These are phyloP conservation scores for Podila epicladia DNA, from an alignment of 192 early-diverging fungal genomes.

Conservation along the genomic window DNA sequence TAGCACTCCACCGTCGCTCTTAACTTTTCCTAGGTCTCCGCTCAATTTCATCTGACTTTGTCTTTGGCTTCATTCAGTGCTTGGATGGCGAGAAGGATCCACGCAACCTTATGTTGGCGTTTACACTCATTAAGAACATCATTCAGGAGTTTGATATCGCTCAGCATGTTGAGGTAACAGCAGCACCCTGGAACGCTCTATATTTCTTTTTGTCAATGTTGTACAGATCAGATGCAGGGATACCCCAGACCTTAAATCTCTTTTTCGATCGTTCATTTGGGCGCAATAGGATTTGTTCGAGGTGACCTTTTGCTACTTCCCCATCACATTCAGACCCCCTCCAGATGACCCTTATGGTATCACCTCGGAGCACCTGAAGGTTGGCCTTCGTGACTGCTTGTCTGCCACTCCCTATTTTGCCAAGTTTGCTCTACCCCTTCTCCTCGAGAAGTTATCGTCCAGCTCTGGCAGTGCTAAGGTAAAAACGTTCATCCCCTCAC, in stretches of 20 bases:
- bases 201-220: not conserved
- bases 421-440: conserved; percentile 82
- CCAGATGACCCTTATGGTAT: conserved; percentile 96
- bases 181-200: not conserved
- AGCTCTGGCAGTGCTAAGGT: conserved; percentile 90
- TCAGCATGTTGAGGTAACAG: conserved; percentile 74
- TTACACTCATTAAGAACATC: conserved; percentile 79
- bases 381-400: conserved; percentile 79
- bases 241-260: too few species aligned
- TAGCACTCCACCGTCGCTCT: not conserved
- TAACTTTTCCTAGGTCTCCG: conserved; percentile 61
- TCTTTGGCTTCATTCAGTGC: conserved; percentile 83
- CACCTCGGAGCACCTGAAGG: conserved; percentile 91
- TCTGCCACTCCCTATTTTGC: conserved; percentile 82
- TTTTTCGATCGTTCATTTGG: not conserved
- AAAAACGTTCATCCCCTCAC: not conserved
- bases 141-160: conserved; percentile 81
- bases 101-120: conserved; percentile 89
- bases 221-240: not conserved
- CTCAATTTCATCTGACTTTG: conserved; percentile 74
- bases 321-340: conserved; percentile 97
- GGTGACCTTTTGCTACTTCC: conserved; percentile 99
- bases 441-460: conserved; percentile 93
- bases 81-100: conserved; percentile 99
- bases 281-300: conserved; percentile 86